Conservation (phyloP, 305 asterid genomes). For the Fraxinus paxiana region DNA sequence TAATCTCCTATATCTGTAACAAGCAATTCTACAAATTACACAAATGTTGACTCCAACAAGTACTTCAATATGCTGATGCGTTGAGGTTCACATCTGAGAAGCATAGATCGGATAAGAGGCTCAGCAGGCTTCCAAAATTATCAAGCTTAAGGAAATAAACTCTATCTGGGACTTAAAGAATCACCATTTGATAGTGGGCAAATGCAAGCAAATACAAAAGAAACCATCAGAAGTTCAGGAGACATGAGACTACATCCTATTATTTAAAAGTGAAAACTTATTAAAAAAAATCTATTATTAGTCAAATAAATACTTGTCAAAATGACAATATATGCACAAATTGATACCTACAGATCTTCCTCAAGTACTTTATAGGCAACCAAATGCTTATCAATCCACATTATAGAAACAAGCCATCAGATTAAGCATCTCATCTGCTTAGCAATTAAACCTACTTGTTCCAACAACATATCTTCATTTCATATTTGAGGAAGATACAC, state of each 20-base stretch:
- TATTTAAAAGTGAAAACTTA: neutral
- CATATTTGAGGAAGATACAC: neutral
- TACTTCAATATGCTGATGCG: neutral
- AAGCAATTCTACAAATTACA: neutral
- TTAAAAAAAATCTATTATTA: neutral
- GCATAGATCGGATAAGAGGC: neutral
- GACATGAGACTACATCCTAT: neutral
- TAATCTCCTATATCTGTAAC: neutral
- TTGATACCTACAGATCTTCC: neutral
- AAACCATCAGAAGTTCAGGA: neutral
- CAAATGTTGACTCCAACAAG: neutral
- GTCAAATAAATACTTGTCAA: neutral
- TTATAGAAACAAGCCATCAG: neutral
- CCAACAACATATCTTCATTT: neutral
- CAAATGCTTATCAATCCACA: neutral
- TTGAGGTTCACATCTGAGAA: neutral
- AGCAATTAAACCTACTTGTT: constrained; percentile 1
- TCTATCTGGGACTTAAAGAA: neutral
- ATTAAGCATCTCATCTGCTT: neutral
- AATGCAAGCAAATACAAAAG: neutral
- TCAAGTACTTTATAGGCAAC: neutral
- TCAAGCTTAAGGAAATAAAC: neutral
- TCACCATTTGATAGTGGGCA: neutral
- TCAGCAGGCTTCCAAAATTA: neutral
- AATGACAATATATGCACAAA: neutral